phyloP scores from a whole-genome alignment of 2,329 filamentous ascomycete species.

The Ophiostoma ips region DNA sequence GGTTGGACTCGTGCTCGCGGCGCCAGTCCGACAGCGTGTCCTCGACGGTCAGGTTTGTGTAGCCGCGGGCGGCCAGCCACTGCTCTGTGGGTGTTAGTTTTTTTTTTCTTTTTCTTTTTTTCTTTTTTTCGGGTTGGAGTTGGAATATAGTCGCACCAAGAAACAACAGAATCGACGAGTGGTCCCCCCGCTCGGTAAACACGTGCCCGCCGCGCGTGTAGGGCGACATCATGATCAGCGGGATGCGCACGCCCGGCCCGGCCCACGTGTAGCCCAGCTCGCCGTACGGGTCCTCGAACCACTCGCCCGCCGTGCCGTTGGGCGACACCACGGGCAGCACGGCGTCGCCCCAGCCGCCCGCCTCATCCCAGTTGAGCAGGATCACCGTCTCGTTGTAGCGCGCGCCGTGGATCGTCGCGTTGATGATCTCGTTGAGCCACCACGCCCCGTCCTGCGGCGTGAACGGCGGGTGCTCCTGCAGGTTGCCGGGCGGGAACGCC shows the following conservation, averaged over 20 bases:
- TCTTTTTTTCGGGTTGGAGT: too few relatives aligned
- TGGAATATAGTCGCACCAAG: conserved; percentile 16
- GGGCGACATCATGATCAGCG: conserved; percentile 41
- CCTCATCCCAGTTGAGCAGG: conserved; percentile 38
- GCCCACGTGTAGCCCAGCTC: conserved; percentile 24
- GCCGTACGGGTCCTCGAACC: conserved; percentile 30
- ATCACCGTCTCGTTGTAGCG: conserved; percentile 34
- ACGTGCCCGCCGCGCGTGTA: conserved; percentile 40
- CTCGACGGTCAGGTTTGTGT: conserved; percentile 15
- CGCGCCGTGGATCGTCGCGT: conserved; percentile 33
- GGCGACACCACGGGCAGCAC: conserved; percentile 37
- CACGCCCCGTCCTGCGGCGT: conserved; percentile 39
- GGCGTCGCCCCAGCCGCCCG: conserved; percentile 41
- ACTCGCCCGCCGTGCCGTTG: conserved; percentile 35
- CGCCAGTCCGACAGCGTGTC: conserved; percentile 16
- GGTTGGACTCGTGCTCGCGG: conserved; percentile 16
- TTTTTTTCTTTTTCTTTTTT: too few relatives aligned
- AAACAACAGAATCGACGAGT: conserved; percentile 41
- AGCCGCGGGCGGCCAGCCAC: conserved; percentile 20
- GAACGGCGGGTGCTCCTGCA: conserved; percentile 41
- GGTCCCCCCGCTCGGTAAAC: conserved; percentile 39
- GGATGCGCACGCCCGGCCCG: conserved; percentile 32
- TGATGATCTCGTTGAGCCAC: conserved; percentile 38
- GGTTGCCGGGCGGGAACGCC: conserved; percentile 34
- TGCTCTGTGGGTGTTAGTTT: conserved; percentile 15